Percentiles rank a stretch among this genome's conserved stretches.
phyloP scores from a whole-genome alignment of 805 yeast species.

The Sungouiella thailandica region DNA sequence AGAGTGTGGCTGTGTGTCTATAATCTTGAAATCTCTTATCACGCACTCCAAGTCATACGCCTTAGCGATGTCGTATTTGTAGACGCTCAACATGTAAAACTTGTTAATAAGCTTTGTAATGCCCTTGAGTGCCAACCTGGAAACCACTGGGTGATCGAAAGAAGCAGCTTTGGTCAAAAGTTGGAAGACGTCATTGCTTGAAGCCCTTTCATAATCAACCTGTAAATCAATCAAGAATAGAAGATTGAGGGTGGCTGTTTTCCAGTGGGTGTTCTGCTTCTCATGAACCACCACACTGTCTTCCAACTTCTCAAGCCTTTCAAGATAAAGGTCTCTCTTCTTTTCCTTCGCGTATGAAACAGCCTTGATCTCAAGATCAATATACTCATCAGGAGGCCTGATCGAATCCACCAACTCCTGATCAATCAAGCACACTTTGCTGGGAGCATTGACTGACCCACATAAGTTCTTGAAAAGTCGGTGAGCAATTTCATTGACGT shows the following conservation, averaged over 20 bases:
- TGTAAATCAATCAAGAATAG: slow-evolving; percentile 51
- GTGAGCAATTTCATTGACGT: slow-evolving; percentile 52
- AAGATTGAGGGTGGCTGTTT: slow-evolving; percentile 42
- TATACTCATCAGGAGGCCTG: slow-evolving; percentile 56
- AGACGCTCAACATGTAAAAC: slow-evolving; percentile 39
- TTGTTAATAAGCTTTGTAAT: slow-evolving; percentile 42
- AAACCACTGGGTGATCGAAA: slow-evolving; percentile 64
- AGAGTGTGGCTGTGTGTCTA: slow-evolving; percentile 39
- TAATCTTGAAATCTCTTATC: slow-evolving; percentile 29
- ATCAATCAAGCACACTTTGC: slow-evolving; percentile 47
- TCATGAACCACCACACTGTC: slow-evolving; percentile 24
- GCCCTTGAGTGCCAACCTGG: slow-evolving; percentile 57
- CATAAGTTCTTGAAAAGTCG: slow-evolving; percentile 38
- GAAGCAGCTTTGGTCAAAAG: slow-evolving; percentile 44
- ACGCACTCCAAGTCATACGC: slow-evolving; percentile 34
- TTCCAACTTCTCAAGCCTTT: slow-evolving; percentile 40
- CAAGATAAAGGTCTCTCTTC: slow-evolving; percentile 44
- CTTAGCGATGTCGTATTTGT: slow-evolving; percentile 43
- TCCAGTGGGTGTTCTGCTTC: slow-evolving; percentile 49
- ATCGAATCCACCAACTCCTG: slow-evolving; percentile 38
- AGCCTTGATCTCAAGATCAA: slow-evolving; percentile 54
- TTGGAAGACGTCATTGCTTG: slow-evolving; percentile 35
- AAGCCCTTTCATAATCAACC: slow-evolving; percentile 44
- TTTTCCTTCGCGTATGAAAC: slow-evolving; percentile 58
- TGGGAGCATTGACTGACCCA: slow-evolving; percentile 28